These are phyloP conservation scores for Dictyostelium firmibasis DNA, from an alignment of 78 protist species.

Conservation along the genomic window DNA sequence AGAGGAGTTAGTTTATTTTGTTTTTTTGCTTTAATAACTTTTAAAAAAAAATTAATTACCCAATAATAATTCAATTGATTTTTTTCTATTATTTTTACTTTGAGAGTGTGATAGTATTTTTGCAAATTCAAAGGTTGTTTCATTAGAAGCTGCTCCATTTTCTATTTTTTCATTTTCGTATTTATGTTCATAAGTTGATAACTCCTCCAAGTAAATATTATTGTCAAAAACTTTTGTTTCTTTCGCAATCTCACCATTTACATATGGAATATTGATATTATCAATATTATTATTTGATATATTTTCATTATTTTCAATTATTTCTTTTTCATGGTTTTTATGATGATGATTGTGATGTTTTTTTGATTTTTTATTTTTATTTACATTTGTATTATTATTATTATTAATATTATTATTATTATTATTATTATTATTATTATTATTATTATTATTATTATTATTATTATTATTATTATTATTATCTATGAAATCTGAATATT, in stretches of 20 bases:
- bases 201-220: neutral
- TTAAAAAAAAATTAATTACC: neutral
- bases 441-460: too few species aligned
- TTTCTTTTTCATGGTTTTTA: neutral
- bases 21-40: neutral
- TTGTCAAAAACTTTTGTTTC: neutral
- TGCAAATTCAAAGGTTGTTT: conserved; percentile 5
- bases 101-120: conserved; percentile 16
- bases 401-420: too few species aligned
- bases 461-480: neutral
- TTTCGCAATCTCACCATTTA: neutral
- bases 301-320: neutral
- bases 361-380: neutral
- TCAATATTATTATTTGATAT: neutral
- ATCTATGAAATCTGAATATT: neutral
- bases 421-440: too few species aligned
- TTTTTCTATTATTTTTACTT: neutral
- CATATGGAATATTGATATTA: neutral
- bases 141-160: neutral
- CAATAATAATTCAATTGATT: conserved; percentile 13
- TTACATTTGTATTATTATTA: neutral
- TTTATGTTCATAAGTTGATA: neutral
- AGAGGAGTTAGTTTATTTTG: too few species aligned
- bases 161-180: conserved; percentile 11
- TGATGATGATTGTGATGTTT: neutral